Evolutionary conservation across 2,329 filamentous ascomycete genomes (phyloP).

Genomic region (Pleurostoma richardsiae): DNA sequence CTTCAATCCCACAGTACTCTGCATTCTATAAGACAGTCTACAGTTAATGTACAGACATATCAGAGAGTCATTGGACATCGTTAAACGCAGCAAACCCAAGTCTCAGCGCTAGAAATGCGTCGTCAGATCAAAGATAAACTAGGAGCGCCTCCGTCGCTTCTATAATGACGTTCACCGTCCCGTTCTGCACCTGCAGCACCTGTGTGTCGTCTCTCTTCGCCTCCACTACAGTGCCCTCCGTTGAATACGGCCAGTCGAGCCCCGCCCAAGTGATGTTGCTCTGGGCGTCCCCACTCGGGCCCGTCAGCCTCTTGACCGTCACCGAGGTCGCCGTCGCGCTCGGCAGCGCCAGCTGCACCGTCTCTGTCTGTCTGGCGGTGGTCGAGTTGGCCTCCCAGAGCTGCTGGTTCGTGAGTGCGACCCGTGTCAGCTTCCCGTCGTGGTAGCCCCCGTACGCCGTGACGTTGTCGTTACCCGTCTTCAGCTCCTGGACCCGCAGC

Average conservation of each 20-base stretch:
- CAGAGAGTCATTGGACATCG: too few relatives aligned
- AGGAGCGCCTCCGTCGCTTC: slow-evolving; percentile 1
- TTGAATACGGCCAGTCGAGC: not conserved
- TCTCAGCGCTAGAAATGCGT: too few relatives aligned
- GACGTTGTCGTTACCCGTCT: not conserved
- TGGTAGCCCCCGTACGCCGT: slow-evolving; percentile 1
- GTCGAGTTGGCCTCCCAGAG: not conserved
- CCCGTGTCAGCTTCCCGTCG: not conserved
- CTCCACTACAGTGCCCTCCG: not conserved
- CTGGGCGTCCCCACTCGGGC: not conserved
- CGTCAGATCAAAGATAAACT: too few relatives aligned
- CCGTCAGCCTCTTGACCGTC: not conserved
- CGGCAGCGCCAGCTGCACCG: not conserved
- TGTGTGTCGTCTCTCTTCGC: not conserved
- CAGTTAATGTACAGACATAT: too few relatives aligned
- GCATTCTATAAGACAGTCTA: too few relatives aligned
- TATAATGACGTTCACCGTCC: not conserved
- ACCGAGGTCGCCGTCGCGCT: not conserved
- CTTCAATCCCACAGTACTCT: too few relatives aligned
- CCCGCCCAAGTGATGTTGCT: slow-evolving; percentile 1
- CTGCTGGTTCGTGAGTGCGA: slow-evolving; percentile 1
- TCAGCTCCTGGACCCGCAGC: not conserved
- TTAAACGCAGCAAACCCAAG: too few relatives aligned
- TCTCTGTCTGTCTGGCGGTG: not conserved
- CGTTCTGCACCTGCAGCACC: not conserved